Base-by-base conservation (phyloP, 139 green algal genomes). In the Chlamydomonas sp. region DNA sequence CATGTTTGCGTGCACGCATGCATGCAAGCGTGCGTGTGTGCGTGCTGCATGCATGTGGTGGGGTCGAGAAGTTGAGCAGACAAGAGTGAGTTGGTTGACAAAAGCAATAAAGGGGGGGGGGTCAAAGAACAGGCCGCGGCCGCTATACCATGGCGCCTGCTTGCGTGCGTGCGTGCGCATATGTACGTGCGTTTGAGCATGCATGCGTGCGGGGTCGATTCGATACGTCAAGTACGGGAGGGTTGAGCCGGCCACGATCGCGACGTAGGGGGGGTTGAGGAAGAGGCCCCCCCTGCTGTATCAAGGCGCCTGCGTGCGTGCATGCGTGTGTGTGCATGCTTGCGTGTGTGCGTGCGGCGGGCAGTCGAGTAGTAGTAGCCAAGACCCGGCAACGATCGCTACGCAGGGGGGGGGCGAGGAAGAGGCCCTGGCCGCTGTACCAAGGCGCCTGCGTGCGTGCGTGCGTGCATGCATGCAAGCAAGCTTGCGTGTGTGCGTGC, bases 61-160 rank as follows among this genome's bases (percentile, higher is more conserved):
- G n/a, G n/a, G n/a, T n/a, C n/a, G n/a, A n/a, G n/a, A n/a, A n/a
- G n/a, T n/a, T n/a, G n/a, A n/a, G n/a, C n/a, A n/a, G n/a, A n/a
- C n/a, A n/a, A n/a, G n/a, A n/a, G n/a, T n/a, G n/a, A n/a, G n/a
- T n/a, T n/a, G n/a, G n/a, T n/a, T 34, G 10, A 54, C 47, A 26
- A 95, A 58, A 1, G 58, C 79, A 10, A 88, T 38, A 10, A 81
- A 89, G 2, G 89, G 87, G n/a, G n/a, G n/a, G n/a, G n/a, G n/a
- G 5, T 90, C 60, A 35, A 97, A 62, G 69, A 95, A 96, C 31
- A 94, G 71, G 2, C 88, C 88, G 16, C 86, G 58, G 24, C 78
- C 81, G 8, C 68, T 35, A 73, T 95, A 96, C 87, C 89, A 93
- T 6, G 89, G 84, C 20, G 43, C 16, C 31, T 73, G 50, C n/a